phyloP scores from a whole-genome alignment of 495 filamentous ascomycete genomes.

The Cercophora samala region DNA sequence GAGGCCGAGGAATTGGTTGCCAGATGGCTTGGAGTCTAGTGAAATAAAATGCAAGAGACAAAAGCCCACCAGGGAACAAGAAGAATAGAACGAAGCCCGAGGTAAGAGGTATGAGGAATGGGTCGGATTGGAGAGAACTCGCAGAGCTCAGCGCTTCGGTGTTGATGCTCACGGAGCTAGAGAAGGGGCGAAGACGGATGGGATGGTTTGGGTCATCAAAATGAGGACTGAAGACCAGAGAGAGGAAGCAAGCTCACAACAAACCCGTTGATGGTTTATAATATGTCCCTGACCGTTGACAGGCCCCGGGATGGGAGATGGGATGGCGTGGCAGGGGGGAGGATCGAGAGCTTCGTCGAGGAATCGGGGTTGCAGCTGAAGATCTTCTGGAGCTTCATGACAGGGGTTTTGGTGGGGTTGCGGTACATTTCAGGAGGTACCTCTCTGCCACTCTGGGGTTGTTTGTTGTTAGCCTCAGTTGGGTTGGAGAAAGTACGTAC shows the following conservation, averaged over 20 bases:
- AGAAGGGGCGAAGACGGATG: constrained; percentile 11
- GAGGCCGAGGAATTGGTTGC: constrained; percentile 15
- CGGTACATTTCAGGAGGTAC: constrained; percentile 13
- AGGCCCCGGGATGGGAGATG: constrained; percentile 15
- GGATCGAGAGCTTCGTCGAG: constrained; percentile 5
- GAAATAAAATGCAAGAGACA: neutral
- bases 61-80: constrained; percentile 8
- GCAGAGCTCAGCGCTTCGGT: constrained; percentile 49
- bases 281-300: constrained; percentile 10
- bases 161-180: constrained; percentile 29
- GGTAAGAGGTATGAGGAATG: constrained; percentile 22
- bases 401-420: constrained; percentile 17
- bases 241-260: constrained; percentile 16
- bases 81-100: constrained; percentile 10
- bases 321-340: constrained; percentile 14
- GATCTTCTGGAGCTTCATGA: constrained; percentile 18
- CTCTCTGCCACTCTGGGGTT: constrained; percentile 1
- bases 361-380: constrained; percentile 15
- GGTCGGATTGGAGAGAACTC: constrained; percentile 45
- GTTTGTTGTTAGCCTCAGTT: constrained; percentile 1
- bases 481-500: neutral
- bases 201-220: constrained; percentile 39
- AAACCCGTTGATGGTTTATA: constrained; percentile 24
- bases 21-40: constrained; percentile 14
- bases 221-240: constrained; percentile 41